Percentiles rank a stretch among this genome's conserved stretches.
Conservation (phyloP, 2,329 filamentous ascomycete genomes). For the Aureobasidium uvarum region DNA sequence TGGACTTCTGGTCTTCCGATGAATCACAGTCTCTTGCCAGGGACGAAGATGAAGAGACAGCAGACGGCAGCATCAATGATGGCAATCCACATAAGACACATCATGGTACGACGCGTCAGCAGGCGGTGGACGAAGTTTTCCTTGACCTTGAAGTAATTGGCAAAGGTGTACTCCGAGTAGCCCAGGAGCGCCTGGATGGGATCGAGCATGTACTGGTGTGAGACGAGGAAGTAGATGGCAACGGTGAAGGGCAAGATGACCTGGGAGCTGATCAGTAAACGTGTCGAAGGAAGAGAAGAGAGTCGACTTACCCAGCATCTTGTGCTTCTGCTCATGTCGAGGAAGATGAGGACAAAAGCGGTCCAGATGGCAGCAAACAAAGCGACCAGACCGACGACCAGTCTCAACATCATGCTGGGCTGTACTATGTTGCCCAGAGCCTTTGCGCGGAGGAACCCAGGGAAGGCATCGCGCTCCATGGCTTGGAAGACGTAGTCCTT, state of each 20-base stretch:
- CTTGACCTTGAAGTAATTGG: conserved; percentile 81
- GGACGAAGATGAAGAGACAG: conserved; percentile 90
- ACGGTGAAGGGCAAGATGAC: conserved; percentile 87
- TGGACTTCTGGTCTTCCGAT: not conserved
- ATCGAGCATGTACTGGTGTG: conserved; percentile 94
- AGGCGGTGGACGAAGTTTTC: conserved; percentile 90
- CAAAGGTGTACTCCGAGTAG: conserved; percentile 93
- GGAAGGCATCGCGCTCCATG: conserved; percentile 99
- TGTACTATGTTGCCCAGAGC: conserved; percentile 94
- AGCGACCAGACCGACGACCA: conserved; percentile 79
- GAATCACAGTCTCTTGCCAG: conserved; percentile 71
- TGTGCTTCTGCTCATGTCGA: conserved; percentile 69
- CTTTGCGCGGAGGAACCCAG: conserved; percentile 91
- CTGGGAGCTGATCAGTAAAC: conserved; percentile 41
- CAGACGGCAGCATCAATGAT: conserved; percentile 79
- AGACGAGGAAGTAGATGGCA: conserved; percentile 82
- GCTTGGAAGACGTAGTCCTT: conserved; percentile 99
- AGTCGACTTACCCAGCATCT: conserved; percentile 73
- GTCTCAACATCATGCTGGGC: conserved; percentile 77
- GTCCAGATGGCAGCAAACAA: conserved; percentile 95
- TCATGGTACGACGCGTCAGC: conserved; percentile 76
- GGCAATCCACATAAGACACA: conserved; percentile 73
- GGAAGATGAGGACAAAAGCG: conserved; percentile 88
- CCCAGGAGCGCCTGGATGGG: conserved; percentile 86
- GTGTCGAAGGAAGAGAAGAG: not conserved